Evolutionary conservation across 371 early-diverging fungal genomes (phyloP), one percentile per base, ranked within the genome.

Genomic region (Saksenaea vasiformis): DNA sequence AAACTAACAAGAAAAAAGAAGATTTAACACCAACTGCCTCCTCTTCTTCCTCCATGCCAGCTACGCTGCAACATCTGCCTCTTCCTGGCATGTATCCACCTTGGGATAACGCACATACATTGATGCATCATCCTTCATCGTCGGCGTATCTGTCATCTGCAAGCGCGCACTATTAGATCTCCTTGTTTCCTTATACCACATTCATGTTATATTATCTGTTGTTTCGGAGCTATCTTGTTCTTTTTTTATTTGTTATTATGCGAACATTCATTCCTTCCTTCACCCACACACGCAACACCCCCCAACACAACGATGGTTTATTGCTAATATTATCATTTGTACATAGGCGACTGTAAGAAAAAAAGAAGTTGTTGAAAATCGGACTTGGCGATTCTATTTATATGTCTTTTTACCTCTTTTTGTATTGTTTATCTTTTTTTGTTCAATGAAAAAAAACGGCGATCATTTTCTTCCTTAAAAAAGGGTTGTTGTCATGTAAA

Each of bases 301-400:
- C n/a, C n/a, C 24, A 36, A 17, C 9, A 36, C 37, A 19, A 17
- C 27, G n/a, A 37, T 36, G 36, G 26, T 17, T 35, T 36, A 36
- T 17, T 37, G 35, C 35, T 57, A 38, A 37, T 35, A 24, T 26
- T 15, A 57, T 38, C 37, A 35, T 37, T 57, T 57, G 39, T 57
- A 57, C 35, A 47, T 47, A 47, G 24, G 51, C 51, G 51, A 47
- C 3, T 47, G 22, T 47, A 22, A 47, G 22, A 47, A 47, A 22
- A 47, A 47, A 47, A 47, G 51, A 47, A 47, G 51, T 47, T 47
- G 51, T 47, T 47, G n/a, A n/a, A 47, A 47, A 47, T 47, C 51
- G 22, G n/a, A 22, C n/a, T 47, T 47, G 51, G 51, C 4, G n/a
- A 3, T 47, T 47, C 51, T 47, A 47, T 47, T 47, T 47, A 47